These are phyloP conservation scores for Gossypium turneri DNA, from an alignment of 345 rosid species.

Conservation along the genomic window DNA sequence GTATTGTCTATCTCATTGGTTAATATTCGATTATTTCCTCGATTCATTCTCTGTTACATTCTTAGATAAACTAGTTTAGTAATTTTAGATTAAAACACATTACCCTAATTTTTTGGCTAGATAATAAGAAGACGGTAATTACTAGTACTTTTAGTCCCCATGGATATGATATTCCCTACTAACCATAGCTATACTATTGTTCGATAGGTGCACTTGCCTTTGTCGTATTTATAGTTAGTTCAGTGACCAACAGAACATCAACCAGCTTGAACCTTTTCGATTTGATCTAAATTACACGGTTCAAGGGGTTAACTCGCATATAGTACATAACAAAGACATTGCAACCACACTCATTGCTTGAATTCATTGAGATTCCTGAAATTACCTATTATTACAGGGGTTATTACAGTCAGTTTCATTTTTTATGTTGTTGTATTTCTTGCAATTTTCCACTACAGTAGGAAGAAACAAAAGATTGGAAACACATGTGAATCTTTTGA, in stretches of 20 bases:
- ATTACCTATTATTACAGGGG: conserved; percentile 49
- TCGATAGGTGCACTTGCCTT: no score
- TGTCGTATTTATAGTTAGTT: no score
- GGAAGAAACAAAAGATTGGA: conserved; percentile 76
- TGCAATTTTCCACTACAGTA: conserved; percentile 40
- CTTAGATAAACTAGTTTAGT: no score
- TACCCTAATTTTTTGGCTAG: accelerated
- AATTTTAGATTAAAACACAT: no score
- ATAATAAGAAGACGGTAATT: no score
- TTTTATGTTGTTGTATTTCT: conserved; percentile 43
- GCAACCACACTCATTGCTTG: conserved; percentile 51
- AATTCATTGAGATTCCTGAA: conserved; percentile 47
- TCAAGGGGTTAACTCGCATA: conserved; percentile 18
- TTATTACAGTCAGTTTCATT: conserved; percentile 37
- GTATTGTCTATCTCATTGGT: no score
- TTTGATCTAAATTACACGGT: conserved; percentile 17
- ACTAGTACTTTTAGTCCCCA: no score
- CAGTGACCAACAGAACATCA: conserved; percentile 1
- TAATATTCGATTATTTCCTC: no score
- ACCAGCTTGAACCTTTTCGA: conserved; percentile 31
- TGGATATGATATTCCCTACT: no score
- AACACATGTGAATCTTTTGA: conserved; percentile 53
- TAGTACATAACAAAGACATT: conserved; percentile 29
- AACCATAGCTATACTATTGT: no score
- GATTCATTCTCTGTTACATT: no score